Evolutionary conservation across 1,284 basidiomycete genomes (phyloP).

Genomic region (Golubevia sp.): DNA sequence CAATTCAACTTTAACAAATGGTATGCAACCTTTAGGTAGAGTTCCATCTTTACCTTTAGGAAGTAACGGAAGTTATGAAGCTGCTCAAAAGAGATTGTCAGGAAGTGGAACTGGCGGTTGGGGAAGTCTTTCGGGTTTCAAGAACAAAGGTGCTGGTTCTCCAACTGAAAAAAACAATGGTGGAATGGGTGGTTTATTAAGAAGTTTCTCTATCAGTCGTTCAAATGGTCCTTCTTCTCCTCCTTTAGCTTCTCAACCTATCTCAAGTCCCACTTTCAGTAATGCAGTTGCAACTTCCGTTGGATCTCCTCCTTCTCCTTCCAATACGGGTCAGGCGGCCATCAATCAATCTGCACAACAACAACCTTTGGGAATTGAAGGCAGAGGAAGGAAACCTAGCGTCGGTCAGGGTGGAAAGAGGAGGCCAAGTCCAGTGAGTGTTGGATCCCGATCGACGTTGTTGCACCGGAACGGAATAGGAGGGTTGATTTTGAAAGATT

Average conservation of each 20-base stretch:
- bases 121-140: neutral
- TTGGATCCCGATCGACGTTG: no score
- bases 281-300: neutral
- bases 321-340: constrained; percentile 22
- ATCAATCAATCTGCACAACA: constrained; percentile 9
- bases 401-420: constrained; percentile 28
- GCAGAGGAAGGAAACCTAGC: constrained; percentile 28
- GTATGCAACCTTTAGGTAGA: constrained; percentile 20
- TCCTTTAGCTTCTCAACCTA: neutral
- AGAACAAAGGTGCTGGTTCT: neutral
- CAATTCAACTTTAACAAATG: neutral
- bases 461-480: no score
- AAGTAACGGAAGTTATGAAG: constrained; percentile 21
- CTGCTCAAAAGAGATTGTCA: constrained; percentile 36
- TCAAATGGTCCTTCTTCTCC: neutral
- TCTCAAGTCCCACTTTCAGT: neutral
- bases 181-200: constrained; percentile 34
- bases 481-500: no score
- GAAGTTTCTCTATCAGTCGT: constrained; percentile 26
- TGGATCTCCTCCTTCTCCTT: no score
- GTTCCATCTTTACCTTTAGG: constrained; percentile 31
- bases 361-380: constrained; percentile 1
- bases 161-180: neutral
- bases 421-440: constrained; percentile 31
- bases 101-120: constrained; percentile 19